phyloP scores from a whole-genome alignment of 176 grass and related monocot genomes.

The Aegilops tauschii region DNA sequence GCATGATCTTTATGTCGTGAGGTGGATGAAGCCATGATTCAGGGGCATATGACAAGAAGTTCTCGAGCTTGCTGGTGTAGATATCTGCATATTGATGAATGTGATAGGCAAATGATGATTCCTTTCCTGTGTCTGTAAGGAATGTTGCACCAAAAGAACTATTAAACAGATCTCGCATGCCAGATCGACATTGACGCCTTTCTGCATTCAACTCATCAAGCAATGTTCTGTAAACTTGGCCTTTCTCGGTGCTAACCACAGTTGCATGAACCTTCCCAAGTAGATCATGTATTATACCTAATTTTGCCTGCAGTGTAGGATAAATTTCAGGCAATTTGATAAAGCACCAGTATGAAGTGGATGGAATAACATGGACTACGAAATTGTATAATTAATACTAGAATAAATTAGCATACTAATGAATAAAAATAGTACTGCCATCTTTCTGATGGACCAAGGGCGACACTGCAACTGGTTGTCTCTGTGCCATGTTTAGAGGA shows the following conservation, averaged over 20 bases:
- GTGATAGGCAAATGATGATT: constrained; percentile 93
- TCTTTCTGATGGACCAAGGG: not conserved
- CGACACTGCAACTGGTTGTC: not conserved
- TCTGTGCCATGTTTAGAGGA: not conserved
- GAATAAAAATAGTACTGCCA: not conserved
- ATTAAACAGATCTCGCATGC: constrained; percentile 80
- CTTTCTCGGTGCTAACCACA: constrained; percentile 82
- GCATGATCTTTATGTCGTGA: constrained; percentile 99
- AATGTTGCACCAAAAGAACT: constrained; percentile 87
- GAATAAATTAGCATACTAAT: not conserved
- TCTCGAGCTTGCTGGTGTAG: constrained; percentile 90
- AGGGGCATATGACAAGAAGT: constrained; percentile 63
- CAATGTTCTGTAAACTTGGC: constrained; percentile 70
- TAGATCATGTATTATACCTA: constrained; percentile 93
- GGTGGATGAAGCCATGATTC: constrained; percentile 95
- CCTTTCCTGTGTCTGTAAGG: constrained; percentile 90
- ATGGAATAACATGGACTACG: not conserved
- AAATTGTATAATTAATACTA: not conserved
- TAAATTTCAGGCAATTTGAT: not conserved
- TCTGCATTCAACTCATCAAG: constrained; percentile 81
- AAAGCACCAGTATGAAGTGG: not conserved
- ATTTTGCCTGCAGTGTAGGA: constrained; percentile 67
- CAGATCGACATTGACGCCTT: constrained; percentile 67
- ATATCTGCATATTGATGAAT: constrained; percentile 99
- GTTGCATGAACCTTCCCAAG: constrained; percentile 86